Evolutionary conservation across 73 alveolate species (phyloP).

Genomic region (Paramecium octaurelia): DNA sequence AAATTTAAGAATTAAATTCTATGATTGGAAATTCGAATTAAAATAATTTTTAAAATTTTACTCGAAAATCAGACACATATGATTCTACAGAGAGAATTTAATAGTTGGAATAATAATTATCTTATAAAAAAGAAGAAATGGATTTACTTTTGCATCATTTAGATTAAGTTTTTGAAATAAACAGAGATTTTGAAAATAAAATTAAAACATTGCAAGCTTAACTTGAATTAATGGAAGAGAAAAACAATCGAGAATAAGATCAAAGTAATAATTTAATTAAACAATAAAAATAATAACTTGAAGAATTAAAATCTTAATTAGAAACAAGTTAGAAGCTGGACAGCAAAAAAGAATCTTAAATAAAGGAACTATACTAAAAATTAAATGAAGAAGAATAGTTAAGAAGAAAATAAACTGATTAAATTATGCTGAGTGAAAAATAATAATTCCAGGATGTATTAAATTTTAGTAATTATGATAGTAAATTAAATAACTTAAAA

Average conservation of each 20-base stretch:
- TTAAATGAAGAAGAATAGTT: neutral
- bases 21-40: neutral
- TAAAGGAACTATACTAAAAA: neutral
- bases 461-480: neutral
- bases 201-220: neutral
- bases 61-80: neutral
- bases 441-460: neutral
- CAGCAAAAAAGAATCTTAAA: neutral
- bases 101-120: constrained; percentile 20
- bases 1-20: constrained; percentile 22
- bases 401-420: neutral
- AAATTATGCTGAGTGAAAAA: neutral
- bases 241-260: constrained; percentile 6
- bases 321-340: neutral
- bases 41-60: neutral
- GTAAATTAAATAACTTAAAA: neutral
- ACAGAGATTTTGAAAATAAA: constrained; percentile 24
- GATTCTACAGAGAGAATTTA: neutral
- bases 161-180: constrained; percentile 15
- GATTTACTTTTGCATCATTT: constrained; percentile 10
- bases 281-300: neutral
- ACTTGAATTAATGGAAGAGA: neutral
- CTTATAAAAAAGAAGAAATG: constrained; percentile 25
- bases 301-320: neutral
- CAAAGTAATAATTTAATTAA: neutral